Conservation (phyloP, 345 rosid species). For the Clausena lansium region DNA sequence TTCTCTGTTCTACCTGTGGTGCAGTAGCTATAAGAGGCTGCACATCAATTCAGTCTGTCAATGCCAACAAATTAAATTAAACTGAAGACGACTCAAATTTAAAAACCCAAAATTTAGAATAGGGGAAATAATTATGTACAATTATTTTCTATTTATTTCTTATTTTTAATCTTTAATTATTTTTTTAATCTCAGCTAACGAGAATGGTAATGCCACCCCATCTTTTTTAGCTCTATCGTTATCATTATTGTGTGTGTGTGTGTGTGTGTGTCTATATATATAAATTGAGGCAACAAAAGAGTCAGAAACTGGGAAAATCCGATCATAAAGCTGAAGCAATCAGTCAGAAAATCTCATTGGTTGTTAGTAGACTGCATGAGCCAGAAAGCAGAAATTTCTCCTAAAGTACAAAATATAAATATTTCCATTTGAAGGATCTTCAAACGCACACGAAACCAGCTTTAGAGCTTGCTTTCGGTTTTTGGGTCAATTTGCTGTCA, state of each 20-base stretch:
- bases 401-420: background rate
- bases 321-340: background rate
- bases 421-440: background rate
- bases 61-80: background rate
- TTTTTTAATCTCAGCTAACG: no score
- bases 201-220: no score
- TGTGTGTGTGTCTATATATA: no score
- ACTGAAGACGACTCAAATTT: background rate
- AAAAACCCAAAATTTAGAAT: background rate
- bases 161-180: no score
- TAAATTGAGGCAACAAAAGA: background rate
- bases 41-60: slow-evolving; percentile 19
- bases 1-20: slow-evolving; percentile 49
- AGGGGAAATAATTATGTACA: slow-evolving; percentile 34
- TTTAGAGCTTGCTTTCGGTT: background rate
- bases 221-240: no score
- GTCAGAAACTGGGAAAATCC: no score
- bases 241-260: no score
- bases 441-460: background rate
- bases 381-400: background rate
- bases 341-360: background rate
- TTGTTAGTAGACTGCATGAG: background rate
- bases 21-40: slow-evolving; percentile 51
- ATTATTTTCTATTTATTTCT: no score
- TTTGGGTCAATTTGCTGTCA: background rate